These are phyloP conservation scores for Austroboletus novae-zelandiae DNA, from an alignment of 1,284 basidiomycete genomes.

Conservation along the genomic window DNA sequence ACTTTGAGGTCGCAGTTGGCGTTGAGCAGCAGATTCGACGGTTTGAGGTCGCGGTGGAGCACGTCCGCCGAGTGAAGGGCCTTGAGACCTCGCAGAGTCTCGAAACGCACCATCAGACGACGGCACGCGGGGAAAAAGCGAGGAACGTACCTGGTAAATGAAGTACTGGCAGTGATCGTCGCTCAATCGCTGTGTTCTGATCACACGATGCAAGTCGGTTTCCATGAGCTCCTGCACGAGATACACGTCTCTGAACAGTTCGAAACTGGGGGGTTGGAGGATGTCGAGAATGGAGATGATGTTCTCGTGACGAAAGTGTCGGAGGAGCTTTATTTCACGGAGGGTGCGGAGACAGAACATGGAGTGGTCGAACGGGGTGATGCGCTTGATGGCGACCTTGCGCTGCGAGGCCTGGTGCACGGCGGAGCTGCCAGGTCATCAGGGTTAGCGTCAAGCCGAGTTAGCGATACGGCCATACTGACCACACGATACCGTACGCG, in stretches of 20 bases:
- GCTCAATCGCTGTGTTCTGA: constrained; percentile 79
- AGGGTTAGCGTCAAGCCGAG: neutral
- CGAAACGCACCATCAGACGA: constrained; percentile 12
- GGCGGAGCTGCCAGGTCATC: constrained; percentile 51
- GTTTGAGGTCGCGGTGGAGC: constrained; percentile 88
- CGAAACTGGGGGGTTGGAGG: constrained; percentile 56
- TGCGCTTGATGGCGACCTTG: constrained; percentile 77
- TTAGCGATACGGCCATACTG: neutral
- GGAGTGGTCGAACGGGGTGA: constrained; percentile 84
- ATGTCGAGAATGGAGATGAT: constrained; percentile 88
- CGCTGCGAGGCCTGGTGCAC: constrained; percentile 62
- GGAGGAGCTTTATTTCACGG: constrained; percentile 84
- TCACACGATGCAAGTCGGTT: constrained; percentile 86
- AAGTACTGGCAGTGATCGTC: constrained; percentile 96
- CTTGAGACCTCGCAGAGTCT: constrained; percentile 89
- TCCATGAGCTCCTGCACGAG: constrained; percentile 91
- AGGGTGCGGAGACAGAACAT: constrained; percentile 87
- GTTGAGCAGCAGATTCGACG: constrained; percentile 88
- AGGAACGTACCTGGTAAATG: constrained; percentile 74
- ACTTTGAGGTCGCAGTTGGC: constrained; percentile 96
- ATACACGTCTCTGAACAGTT: constrained; percentile 81
- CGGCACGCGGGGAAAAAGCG: constrained; percentile 12
- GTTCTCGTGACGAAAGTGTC: constrained; percentile 41
- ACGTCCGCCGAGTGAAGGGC: constrained; percentile 90
- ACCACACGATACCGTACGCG: constrained; percentile 84